Conservation (phyloP, 2,329 filamentous ascomycete genomes). For the Fusarium sulawesiense region DNA sequence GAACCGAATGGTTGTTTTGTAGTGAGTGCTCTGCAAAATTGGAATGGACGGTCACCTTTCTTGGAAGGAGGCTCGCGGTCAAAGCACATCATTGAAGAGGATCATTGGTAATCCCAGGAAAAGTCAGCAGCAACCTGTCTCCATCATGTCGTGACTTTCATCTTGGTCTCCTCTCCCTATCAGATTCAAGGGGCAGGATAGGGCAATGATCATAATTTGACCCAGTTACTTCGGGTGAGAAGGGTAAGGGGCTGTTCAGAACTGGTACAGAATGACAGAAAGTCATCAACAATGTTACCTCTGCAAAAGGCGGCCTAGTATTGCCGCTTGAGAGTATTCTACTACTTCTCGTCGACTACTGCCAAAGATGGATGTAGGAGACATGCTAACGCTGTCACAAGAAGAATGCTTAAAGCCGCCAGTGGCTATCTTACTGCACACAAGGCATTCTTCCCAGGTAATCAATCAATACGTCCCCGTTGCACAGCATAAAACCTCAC, state of each 20-base stretch:
- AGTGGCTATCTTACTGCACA: neutral
- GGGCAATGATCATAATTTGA: neutral
- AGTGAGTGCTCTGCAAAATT: neutral
- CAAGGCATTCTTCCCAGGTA: neutral
- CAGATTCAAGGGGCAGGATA: neutral
- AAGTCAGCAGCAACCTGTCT: neutral
- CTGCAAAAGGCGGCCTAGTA: neutral
- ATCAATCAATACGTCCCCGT: neutral
- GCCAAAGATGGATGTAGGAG: neutral
- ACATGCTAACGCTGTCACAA: neutral
- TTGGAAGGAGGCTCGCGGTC: neutral
- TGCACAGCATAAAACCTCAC: neutral
- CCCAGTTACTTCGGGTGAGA: neutral
- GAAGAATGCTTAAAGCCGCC: no score
- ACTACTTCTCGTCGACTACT: neutral
- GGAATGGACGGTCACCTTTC: neutral
- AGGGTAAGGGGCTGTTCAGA: neutral
- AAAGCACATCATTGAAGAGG: neutral
- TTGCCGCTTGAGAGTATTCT: no score
- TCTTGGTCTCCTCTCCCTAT: neutral
- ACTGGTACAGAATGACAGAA: neutral
- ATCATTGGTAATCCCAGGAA: neutral
- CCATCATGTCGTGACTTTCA: rapidly evolving
- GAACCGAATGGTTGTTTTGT: neutral
- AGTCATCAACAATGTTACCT: neutral